Evolutionary conservation across 1,139 yeast genomes (phyloP).

Genomic region (Hyphopichia burtonii): DNA sequence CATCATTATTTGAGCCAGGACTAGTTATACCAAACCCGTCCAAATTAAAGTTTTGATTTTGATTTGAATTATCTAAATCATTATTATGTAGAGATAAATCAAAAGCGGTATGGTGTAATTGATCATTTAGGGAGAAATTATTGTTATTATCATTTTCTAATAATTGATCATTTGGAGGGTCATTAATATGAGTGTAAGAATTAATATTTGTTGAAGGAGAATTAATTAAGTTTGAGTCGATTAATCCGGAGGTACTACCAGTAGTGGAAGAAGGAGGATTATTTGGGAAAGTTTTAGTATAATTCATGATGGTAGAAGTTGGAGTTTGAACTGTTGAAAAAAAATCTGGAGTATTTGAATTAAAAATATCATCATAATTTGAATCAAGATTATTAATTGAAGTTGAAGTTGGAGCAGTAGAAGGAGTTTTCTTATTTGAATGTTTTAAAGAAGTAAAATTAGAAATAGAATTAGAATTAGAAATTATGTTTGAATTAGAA

Average conservation of each 20-base stretch:
- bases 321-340: slow-evolving; percentile 25
- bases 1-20: neutral
- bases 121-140: neutral
- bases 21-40: neutral
- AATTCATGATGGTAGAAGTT: slow-evolving; percentile 10
- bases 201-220: slow-evolving; percentile 19
- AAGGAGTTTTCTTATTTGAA: neutral
- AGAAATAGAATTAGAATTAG: neutral
- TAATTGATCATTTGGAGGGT: neutral
- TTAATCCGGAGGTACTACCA: neutral
- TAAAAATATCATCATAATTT: slow-evolving; percentile 20
- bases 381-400: slow-evolving; percentile 2
- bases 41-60: neutral
- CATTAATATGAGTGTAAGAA: slow-evolving; percentile 11
- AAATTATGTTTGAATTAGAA: slow-evolving; percentile 1
- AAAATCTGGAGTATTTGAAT: slow-evolving; percentile 32
- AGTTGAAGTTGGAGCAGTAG: slow-evolving; percentile 3
- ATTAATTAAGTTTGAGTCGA: slow-evolving; percentile 10
- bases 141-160: neutral
- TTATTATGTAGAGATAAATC: slow-evolving; percentile 2
- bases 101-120: slow-evolving; percentile 1
- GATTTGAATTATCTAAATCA: neutral
- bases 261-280: neutral
- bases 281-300: slow-evolving; percentile 3
- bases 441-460: neutral